Percentiles rank a stretch among this genome's conserved stretches.
These are phyloP conservation scores for Sphagnum contortum DNA, from an alignment of 225 moss, liverwort and hornwort genomes.

Conservation along the genomic window DNA sequence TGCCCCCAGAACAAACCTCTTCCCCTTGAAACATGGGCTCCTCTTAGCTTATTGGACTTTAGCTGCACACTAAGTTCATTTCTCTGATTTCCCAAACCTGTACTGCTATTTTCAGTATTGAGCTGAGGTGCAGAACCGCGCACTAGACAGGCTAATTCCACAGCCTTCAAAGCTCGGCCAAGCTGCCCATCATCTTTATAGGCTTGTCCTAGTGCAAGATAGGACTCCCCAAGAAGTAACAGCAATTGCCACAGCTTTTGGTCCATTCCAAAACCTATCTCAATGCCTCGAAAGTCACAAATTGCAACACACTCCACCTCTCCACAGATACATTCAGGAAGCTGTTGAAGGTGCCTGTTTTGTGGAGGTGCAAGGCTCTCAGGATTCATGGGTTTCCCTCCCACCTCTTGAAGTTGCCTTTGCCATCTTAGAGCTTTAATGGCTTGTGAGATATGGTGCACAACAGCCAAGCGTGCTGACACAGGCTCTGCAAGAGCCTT, in stretches of 20 bases:
- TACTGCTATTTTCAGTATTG: slow-evolving; percentile 5
- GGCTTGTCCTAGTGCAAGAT: slow-evolving; percentile 72
- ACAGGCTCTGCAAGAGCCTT: slow-evolving; percentile 63
- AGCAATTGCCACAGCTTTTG: slow-evolving; percentile 85
- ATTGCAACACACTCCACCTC: slow-evolving; percentile 87
- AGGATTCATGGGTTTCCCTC: slow-evolving; percentile 32
- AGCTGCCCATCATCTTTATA: slow-evolving; percentile 83
- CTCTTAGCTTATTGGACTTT: not conserved
- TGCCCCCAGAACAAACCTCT: slow-evolving; percentile 74
- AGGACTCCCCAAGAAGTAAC: slow-evolving; percentile 74
- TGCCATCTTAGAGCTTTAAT: slow-evolving; percentile 93
- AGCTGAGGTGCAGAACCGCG: slow-evolving; percentile 56
- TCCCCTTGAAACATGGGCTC: slow-evolving; percentile 10
- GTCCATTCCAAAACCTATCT: slow-evolving; percentile 82
- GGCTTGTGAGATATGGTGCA: slow-evolving; percentile 90
- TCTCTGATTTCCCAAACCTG: slow-evolving; percentile 6
- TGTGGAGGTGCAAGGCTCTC: slow-evolving; percentile 30
- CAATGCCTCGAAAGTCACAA: slow-evolving; percentile 85
- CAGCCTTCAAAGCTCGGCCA: slow-evolving; percentile 65
- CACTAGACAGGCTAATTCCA: slow-evolving; percentile 72
- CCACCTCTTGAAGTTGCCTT: slow-evolving; percentile 72
- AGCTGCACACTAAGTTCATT: slow-evolving; percentile 1
- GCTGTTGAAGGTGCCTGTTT: slow-evolving; percentile 27
- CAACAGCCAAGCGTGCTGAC: slow-evolving; percentile 77
- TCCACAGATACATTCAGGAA: slow-evolving; percentile 85